These are phyloP conservation scores for Cochlearia excelsa DNA, from an alignment of 345 rosid genomes.

Conservation along the genomic window DNA sequence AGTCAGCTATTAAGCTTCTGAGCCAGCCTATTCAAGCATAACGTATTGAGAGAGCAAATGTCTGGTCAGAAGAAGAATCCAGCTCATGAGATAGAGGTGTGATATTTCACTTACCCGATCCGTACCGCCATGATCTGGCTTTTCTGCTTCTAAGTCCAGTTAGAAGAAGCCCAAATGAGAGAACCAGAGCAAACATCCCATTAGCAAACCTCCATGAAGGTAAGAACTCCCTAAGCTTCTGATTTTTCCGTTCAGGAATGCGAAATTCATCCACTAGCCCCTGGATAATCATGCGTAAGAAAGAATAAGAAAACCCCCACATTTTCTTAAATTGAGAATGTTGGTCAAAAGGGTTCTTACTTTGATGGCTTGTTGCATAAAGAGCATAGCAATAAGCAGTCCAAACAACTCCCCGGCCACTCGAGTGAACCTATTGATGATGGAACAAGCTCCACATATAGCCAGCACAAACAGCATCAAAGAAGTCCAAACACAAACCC, in stretches of 20 bases:
- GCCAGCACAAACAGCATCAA: constrained; percentile 77
- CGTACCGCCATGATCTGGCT: constrained; percentile 93
- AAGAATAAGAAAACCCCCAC: constrained; percentile 2
- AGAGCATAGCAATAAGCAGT: constrained; percentile 95
- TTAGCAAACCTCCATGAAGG: constrained; percentile 91
- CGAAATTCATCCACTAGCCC: constrained; percentile 91
- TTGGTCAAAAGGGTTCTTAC: constrained; percentile 39
- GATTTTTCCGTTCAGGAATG: constrained; percentile 61
- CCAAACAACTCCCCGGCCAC: constrained; percentile 94
- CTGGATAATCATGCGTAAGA: constrained; percentile 36
- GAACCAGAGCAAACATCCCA: constrained; percentile 93
- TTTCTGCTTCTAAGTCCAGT: constrained; percentile 79
- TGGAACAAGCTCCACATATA: constrained; percentile 90
- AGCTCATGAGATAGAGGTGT: constrained; percentile 12
- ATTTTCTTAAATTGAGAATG: constrained; percentile 6
- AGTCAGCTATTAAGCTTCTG: constrained; percentile 85
- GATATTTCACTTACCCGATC: constrained; percentile 53
- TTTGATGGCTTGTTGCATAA: constrained; percentile 95
- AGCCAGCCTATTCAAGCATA: constrained; percentile 61
- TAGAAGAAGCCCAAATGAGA: constrained; percentile 83
- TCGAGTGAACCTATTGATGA: constrained; percentile 90
- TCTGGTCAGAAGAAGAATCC: constrained; percentile 32
- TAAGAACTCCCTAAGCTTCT: constrained; percentile 45
- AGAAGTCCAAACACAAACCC: constrained; percentile 98
- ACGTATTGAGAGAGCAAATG: background rate